Evolutionary conservation across 163 green algal species (phyloP).

Genomic region (Coccomyxa subellipsoidea): DNA sequence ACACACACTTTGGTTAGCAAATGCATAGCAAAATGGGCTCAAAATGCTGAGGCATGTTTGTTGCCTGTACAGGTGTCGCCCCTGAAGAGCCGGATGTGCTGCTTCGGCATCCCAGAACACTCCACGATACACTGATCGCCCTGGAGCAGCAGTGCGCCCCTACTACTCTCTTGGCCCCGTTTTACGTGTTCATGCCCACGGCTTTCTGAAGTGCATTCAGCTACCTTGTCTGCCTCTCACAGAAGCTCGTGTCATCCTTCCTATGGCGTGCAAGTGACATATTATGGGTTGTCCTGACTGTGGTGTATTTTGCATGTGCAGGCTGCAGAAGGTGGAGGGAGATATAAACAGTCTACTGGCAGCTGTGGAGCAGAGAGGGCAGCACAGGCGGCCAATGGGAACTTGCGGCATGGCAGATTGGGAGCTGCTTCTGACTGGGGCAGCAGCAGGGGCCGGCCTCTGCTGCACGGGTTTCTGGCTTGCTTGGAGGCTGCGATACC

Average conservation of each 20-base stretch:
- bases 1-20: no score
- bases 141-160: not conserved
- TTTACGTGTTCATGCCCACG: no score
- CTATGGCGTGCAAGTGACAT: no score
- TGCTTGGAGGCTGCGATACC: not conserved
- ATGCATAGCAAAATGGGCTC: no score
- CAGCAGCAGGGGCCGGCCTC: not conserved
- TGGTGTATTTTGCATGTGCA: not conserved
- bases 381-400: not conserved
- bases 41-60: no score
- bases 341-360: not conserved
- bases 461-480: not conserved
- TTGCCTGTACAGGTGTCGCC: not conserved
- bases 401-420: not conserved
- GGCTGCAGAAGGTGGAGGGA: not conserved
- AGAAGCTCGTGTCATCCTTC: no score
- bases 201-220: no score
- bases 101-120: not conserved
- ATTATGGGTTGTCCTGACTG: not conserved
- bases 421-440: not conserved
- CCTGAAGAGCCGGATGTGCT: not conserved
- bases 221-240: no score
- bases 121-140: not conserved
- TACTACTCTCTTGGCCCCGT: no score
- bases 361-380: not conserved